Evolutionary conservation across 805 yeast species (phyloP).

Genomic region (Danielia oregonensis): DNA sequence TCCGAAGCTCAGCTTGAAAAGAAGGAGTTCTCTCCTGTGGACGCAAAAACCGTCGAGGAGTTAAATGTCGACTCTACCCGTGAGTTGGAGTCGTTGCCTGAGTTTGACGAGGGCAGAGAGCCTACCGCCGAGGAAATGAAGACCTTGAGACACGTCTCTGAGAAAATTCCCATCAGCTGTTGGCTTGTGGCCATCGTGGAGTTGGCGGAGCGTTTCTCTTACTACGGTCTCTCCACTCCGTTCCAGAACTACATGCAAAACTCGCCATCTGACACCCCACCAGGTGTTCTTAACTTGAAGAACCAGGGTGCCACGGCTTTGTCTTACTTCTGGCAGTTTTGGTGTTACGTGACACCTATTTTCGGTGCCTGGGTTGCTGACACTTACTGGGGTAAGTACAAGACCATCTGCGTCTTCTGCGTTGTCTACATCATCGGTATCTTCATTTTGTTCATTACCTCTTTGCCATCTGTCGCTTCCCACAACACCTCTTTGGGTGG

Average conservation of each 20-base stretch:
- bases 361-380: conserved; percentile 76
- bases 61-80: not conserved
- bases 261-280: conserved; percentile 32
- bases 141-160: conserved; percentile 51
- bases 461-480: conserved; percentile 55
- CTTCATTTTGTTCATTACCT: conserved; percentile 62
- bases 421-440: conserved; percentile 59
- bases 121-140: conserved; percentile 54
- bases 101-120: conserved; percentile 32
- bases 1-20: not conserved
- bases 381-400: conserved; percentile 68
- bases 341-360: conserved; percentile 79
- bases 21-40: not conserved
- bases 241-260: conserved; percentile 78
- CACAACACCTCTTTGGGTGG: conserved; percentile 60
- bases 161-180: conserved; percentile 49
- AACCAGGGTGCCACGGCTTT: conserved; percentile 66
- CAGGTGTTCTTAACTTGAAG: conserved; percentile 59
- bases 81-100: conserved; percentile 10
- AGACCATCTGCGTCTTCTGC: conserved; percentile 60
- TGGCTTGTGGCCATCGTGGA: conserved; percentile 70
- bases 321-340: conserved; percentile 72
- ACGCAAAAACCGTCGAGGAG: not conserved
- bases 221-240: conserved; percentile 73
- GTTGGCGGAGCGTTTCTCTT: conserved; percentile 77